Evolutionary conservation across 345 rosid genomes (phyloP), one percentile per base, ranked within the genome.

Genomic region (Bruguiera parviflora): DNA sequence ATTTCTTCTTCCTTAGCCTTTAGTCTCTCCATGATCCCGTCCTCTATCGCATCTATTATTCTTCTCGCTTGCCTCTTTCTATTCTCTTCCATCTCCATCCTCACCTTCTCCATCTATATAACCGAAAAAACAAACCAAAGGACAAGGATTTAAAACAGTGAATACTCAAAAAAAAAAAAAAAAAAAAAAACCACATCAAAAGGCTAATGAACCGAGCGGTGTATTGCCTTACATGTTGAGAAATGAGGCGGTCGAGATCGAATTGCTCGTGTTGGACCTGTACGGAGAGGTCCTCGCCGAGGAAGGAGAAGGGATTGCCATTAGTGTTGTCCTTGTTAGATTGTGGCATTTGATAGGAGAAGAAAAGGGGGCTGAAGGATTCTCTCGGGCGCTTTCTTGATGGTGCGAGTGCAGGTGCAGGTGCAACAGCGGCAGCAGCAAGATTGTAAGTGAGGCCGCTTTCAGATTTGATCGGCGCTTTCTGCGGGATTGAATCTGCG

Each of bases 1-100:
- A 87, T 81, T 56, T 92, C 96, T 51, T 89, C 96, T 53, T 92
- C 98, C 39, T 92, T 92, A 6, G 80, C 80, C 16, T 81, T 75
- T 20, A 92, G 71, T 58, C 76, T 80, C 73, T 84, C 89, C 74
- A 35, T 56, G 35, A 88, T 53, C 19, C 88, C 80, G 33, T 75
- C 86, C 49, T 84, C 89, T 31, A 92, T 80, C 2, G 83, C 86
- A 43, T 80, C 86, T 59, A 85, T 71, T 27, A 92, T 77, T 73
- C 73, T 83, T 72, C 80, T 81, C 43, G 84, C 81, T 73, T 87
- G 89, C 63, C 78, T 83, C 68, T 75, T 86, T 74, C 91, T 74
- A 66, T 63, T 85, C 49, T 85, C 92, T 66, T 89, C 89, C 4
- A 92, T 73, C 78, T 89, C 98, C 51, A 78, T 61, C 65, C 77